phyloP scores from a whole-genome alignment of 257 asterid species.

The Catharanthus roseus region DNA sequence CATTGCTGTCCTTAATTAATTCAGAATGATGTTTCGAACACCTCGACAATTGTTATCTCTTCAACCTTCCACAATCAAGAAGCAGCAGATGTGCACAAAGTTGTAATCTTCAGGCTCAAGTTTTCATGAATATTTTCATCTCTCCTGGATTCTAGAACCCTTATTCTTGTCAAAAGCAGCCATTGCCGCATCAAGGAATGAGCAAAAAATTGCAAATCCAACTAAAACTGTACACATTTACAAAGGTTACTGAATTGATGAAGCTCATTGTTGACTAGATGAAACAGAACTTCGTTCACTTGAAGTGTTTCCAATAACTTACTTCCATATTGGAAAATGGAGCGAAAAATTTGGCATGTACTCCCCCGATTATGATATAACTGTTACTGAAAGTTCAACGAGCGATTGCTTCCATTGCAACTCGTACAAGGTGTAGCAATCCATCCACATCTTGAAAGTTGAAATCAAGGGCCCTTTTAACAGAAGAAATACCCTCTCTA shows the following conservation, averaged over 20 bases:
- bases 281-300: slow-evolving; percentile 14
- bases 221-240: slow-evolving; percentile 44
- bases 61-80: background rate
- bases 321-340: slow-evolving; percentile 21
- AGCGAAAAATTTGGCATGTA: slow-evolving; percentile 17
- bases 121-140: background rate
- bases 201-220: slow-evolving; percentile 19
- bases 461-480: slow-evolving; percentile 84
- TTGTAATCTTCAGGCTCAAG: background rate
- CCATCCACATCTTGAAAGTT: slow-evolving; percentile 83
- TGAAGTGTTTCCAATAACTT: slow-evolving; percentile 8
- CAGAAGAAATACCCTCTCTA: slow-evolving; percentile 52
- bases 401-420: slow-evolving; percentile 73
- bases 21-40: background rate
- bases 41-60: slow-evolving; percentile 3
- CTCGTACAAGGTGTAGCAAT: slow-evolving; percentile 78
- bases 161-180: slow-evolving; percentile 14
- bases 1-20: background rate
- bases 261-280: slow-evolving; percentile 26
- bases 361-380: slow-evolving; percentile 20
- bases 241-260: slow-evolving; percentile 32
- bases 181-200: slow-evolving; percentile 10
- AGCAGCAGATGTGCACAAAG: background rate
- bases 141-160: slow-evolving; percentile 10
- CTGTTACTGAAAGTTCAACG: slow-evolving; percentile 34